A percentile compares a stretch with the other conserved stretches of the same genome.
phyloP scores from a whole-genome alignment of 2,329 filamentous ascomycete species.

The Colletotrichum acutatum region DNA sequence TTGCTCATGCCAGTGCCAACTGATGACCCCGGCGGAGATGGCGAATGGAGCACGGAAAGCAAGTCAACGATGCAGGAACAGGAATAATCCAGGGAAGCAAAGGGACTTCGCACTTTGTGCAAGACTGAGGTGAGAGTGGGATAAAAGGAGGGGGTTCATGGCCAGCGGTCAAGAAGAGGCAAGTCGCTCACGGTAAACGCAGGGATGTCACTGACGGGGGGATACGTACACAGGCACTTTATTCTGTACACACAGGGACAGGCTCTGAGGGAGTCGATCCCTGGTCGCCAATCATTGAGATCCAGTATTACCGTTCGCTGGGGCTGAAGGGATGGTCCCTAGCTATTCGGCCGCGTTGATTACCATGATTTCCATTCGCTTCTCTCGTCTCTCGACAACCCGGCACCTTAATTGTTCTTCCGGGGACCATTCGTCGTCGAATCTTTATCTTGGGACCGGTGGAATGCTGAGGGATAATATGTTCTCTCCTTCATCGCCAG shows the following conservation, averaged over 20 bases:
- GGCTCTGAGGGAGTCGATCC: conserved; percentile 17
- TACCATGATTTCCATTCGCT: conserved; percentile 32
- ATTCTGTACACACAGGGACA: conserved; percentile 24
- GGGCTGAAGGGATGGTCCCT: conserved; percentile 26
- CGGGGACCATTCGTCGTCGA: not conserved
- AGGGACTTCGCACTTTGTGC: conserved; percentile 2
- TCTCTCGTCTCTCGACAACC: conserved; percentile 1
- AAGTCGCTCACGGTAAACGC: not conserved
- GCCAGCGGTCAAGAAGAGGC: conserved; percentile 7
- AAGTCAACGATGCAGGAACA: not conserved
- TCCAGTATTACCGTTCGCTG: conserved; percentile 21
- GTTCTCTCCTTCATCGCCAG: not conserved
- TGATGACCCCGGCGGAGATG: conserved; percentile 4
- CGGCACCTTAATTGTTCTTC: conserved; percentile 20
- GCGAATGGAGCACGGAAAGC: not conserved
- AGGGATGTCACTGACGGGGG: conserved; percentile 10
- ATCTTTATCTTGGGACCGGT: not conserved
- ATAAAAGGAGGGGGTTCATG: conserved; percentile 17
- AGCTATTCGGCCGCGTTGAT: conserved; percentile 18
- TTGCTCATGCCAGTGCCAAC: conserved; percentile 17
- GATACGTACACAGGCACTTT: conserved; percentile 12
- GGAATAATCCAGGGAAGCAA: not conserved
- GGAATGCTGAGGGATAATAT: conserved; percentile 21
- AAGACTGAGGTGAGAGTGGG: conserved; percentile 15
- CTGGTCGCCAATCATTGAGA: conserved; percentile 25